Conservation (phyloP, 2,329 filamentous ascomycete species). For the Huntiella bhutanensis region DNA sequence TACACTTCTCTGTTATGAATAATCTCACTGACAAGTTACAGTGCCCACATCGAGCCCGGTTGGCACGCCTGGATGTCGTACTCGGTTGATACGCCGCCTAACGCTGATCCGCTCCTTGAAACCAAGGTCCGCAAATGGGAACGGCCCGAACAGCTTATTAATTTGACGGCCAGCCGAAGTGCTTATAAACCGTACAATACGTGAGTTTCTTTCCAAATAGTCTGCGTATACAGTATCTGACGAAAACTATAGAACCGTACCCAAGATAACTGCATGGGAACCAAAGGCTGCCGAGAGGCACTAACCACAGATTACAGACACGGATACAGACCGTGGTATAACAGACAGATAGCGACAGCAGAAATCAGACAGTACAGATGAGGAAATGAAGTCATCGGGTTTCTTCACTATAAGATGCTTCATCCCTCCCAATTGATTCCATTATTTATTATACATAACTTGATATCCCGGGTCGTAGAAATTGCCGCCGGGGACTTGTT, state of each 20-base stretch:
- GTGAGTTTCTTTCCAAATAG: constrained; percentile 34
- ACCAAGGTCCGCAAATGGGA: constrained; percentile 58
- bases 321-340: not conserved
- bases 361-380: no score
- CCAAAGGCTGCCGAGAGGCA: constrained; percentile 19
- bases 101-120: constrained; percentile 52
- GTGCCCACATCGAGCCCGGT: constrained; percentile 71
- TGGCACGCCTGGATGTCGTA: constrained; percentile 99
- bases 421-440: no score
- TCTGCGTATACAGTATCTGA: not conserved
- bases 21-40: not conserved
- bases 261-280: constrained; percentile 35
- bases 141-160: constrained; percentile 48
- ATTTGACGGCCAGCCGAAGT: constrained; percentile 53
- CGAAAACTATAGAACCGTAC: constrained; percentile 24
- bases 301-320: constrained; percentile 7
- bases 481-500: no score
- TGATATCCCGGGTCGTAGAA: no score
- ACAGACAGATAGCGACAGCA: constrained; percentile 2
- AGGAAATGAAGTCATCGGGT: no score
- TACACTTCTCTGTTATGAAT: not conserved
- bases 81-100: constrained; percentile 70
- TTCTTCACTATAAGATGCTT: no score
- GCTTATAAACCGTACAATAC: constrained; percentile 92
- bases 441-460: no score